These are phyloP conservation scores for Penicillium odoratum DNA, from an alignment of 495 filamentous ascomycete species.

Conservation along the genomic window DNA sequence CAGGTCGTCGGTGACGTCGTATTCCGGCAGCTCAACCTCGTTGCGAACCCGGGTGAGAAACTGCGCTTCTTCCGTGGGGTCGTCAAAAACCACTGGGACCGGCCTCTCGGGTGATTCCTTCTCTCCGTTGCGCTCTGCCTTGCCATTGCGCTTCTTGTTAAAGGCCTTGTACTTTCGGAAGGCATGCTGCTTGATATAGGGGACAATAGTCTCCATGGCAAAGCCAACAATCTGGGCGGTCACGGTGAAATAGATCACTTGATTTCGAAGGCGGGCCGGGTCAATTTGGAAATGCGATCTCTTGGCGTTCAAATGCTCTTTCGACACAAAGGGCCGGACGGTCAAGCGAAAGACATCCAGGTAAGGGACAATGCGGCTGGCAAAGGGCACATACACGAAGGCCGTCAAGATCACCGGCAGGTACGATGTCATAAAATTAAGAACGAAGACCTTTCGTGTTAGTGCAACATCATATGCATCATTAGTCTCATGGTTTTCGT, in stretches of 20 bases:
- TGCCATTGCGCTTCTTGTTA: constrained; percentile 33
- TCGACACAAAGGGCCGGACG: constrained; percentile 69
- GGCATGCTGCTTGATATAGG: constrained; percentile 73
- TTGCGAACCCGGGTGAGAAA: constrained; percentile 81
- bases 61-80: constrained; percentile 69
- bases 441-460: constrained; percentile 87
- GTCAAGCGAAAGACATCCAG: constrained; percentile 83
- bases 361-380: constrained; percentile 80
- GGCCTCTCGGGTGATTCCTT: constrained; percentile 28
- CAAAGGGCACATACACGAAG: constrained; percentile 97
- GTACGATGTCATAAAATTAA: constrained; percentile 98
- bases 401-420: constrained; percentile 89
- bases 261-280: constrained; percentile 78
- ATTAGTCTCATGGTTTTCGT: constrained; percentile 89
- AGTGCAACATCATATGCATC: constrained; percentile 77
- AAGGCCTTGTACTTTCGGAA: constrained; percentile 71
- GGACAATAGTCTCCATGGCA: constrained; percentile 82
- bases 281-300: constrained; percentile 75
- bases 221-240: constrained; percentile 92
- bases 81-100: constrained; percentile 30
- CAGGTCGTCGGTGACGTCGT: constrained; percentile 85
- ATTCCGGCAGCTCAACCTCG: constrained; percentile 81
- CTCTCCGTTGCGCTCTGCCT: constrained; percentile 25
- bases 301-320: constrained; percentile 57
- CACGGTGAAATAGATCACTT: constrained; percentile 96